Base-by-base conservation (phyloP, 495 filamentous ascomycete genomes). In the Penicillium parvum region DNA sequence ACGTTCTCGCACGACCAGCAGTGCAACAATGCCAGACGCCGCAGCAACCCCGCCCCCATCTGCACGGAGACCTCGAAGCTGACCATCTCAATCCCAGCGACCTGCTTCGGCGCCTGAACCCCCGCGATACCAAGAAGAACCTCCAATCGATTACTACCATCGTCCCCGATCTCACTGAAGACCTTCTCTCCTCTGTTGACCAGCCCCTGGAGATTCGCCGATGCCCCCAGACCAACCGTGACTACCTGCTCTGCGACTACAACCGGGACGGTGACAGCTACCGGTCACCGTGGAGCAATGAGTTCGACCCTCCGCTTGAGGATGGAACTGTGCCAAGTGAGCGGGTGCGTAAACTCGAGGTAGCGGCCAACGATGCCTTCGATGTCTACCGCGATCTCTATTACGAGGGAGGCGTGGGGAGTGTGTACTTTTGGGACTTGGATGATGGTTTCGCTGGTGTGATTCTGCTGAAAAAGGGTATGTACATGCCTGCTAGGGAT, bases 171-270 rank as follows among this genome's bases (percentile, higher is more conserved):
- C 82, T 99, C 15, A 91, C 90, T 49, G 92, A 99, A 79, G 92
- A 99, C 60, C 86, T 99, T 19, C 89, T 99, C 46, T 89, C 90
- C 47, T 95, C 90, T 23, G 90, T 97, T 48, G 92, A 99, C 68
- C 89, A 96, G 63, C 94, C 94, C 33, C 83, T 99, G 16, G 82
- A 87, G 36, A 76, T 92, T 33, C 82, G 83, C 45, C 85, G 85
- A 47, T 97, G 92, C 74, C 73, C 76, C 41, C 86, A 90, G 65
- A 88, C 86, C 41, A 88, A 86, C 48, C 85, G 90, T 40, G 92
- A 97, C 71, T 99, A 96, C 71, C 81, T 99, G 28, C 86, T 96
- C 49, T 99, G 92, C 74, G 92, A 99, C 76, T 99, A 97, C 75
- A 99, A 99, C 76, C 89, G 92, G 38, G 92, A 99, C 68, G 94